Evolutionary conservation across 225 moss, liverwort and hornwort genomes (phyloP).

Genomic region (Physcomitrellopsis africana): DNA sequence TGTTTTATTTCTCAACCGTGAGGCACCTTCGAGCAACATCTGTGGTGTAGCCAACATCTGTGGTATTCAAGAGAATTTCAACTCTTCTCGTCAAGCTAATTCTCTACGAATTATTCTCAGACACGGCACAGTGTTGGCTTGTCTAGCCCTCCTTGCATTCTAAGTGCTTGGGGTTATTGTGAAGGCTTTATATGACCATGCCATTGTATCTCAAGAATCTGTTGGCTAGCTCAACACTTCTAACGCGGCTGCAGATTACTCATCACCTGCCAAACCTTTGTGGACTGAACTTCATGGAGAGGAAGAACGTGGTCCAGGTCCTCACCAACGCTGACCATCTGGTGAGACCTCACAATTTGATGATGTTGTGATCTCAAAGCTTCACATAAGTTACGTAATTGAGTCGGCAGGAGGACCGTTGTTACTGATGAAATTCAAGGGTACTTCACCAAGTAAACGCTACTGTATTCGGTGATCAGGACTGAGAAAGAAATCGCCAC

Average conservation of each 20-base stretch:
- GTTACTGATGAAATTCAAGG: conserved; percentile 53
- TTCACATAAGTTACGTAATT: background rate
- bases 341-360: conserved; percentile 20
- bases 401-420: conserved; percentile 43
- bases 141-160: conserved; percentile 27
- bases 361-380: background rate
- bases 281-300: conserved; percentile 37
- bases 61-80: conserved; percentile 15
- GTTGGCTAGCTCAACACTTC: background rate
- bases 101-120: conserved; percentile 8
- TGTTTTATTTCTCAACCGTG: conserved; percentile 9
- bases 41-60: background rate
- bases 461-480: conserved; percentile 29
- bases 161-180: conserved; percentile 11
- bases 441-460: conserved; percentile 39
- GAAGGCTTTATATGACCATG: background rate
- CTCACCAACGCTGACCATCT: conserved; percentile 54
- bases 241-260: background rate
- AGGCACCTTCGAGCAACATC: conserved; percentile 28
- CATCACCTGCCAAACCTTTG: background rate
- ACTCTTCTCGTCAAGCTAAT: background rate
- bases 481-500: conserved; percentile 25
- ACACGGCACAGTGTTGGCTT: conserved; percentile 21
- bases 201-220: background rate
- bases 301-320: conserved; percentile 39